These are phyloP conservation scores for Penicillium sp. DNA, from an alignment of 2,329 filamentous ascomycete species.

Conservation along the genomic window DNA sequence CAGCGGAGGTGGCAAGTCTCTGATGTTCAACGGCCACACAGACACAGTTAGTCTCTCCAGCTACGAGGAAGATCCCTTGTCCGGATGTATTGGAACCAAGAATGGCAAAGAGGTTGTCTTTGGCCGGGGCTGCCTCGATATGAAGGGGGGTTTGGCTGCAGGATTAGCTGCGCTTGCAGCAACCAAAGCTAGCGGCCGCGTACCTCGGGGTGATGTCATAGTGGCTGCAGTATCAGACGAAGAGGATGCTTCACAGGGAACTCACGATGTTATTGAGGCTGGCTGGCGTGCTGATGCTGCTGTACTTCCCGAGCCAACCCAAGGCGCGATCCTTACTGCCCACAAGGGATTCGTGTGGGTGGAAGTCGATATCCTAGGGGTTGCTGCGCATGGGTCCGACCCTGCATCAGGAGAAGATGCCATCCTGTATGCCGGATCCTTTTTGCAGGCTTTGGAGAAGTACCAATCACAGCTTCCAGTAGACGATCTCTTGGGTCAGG, in stretches of 20 bases:
- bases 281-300: constrained; percentile 55
- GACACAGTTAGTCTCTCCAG: constrained; percentile 52
- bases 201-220: constrained; percentile 49
- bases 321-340: constrained; percentile 41
- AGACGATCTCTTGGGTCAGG: constrained; percentile 37
- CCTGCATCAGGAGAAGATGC: constrained; percentile 50
- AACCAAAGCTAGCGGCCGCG: constrained; percentile 29
- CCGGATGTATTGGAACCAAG: constrained; percentile 34
- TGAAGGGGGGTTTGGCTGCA: constrained; percentile 53
- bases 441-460: constrained; percentile 46
- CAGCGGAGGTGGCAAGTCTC: constrained; percentile 44
- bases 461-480: constrained; percentile 38
- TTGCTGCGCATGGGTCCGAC: constrained; percentile 36
- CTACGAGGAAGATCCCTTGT: constrained; percentile 48
- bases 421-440: constrained; percentile 48
- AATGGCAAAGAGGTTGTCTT: constrained; percentile 39
- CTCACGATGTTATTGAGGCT: constrained; percentile 48
- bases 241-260: constrained; percentile 51
- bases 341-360: constrained; percentile 52
- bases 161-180: constrained; percentile 43
- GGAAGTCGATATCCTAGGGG: constrained; percentile 33
- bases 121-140: constrained; percentile 50
- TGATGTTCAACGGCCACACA: constrained; percentile 55
- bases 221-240: constrained; percentile 55
- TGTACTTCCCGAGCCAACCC: constrained; percentile 50